Conservation (phyloP, 1,139 yeast species). For the Blastobotrys raffinosifermentans region DNA sequence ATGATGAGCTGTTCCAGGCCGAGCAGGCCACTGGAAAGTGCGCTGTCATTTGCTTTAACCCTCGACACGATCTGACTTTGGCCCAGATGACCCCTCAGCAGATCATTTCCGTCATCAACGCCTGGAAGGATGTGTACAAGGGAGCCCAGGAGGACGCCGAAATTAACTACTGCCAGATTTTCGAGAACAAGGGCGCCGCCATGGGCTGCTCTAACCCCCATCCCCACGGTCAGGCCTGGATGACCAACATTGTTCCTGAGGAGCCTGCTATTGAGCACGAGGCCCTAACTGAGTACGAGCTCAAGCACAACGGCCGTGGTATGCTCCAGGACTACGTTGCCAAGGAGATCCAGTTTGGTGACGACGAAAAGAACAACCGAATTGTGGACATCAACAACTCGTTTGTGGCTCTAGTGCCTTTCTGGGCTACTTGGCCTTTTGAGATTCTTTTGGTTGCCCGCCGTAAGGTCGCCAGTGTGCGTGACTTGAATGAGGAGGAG, state of each 20-base stretch:
- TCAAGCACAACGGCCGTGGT: constrained; percentile 41
- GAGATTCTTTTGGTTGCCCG: constrained; percentile 61
- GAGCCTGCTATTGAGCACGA: constrained; percentile 59
- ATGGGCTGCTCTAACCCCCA: constrained; percentile 85
- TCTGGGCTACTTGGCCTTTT: constrained; percentile 83
- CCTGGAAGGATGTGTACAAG: constrained; percentile 56
- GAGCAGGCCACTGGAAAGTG: constrained; percentile 65
- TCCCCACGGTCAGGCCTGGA: constrained; percentile 78
- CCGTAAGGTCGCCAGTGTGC: constrained; percentile 47
- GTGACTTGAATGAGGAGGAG: constrained; percentile 46
- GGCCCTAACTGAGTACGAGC: constrained; percentile 45
- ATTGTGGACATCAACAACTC: constrained; percentile 56
- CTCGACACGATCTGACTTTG: constrained; percentile 62
- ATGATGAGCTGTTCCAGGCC: constrained; percentile 46
- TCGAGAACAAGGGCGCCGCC: constrained; percentile 72
- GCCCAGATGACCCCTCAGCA: constrained; percentile 52
- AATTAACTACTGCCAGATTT: constrained; percentile 59
- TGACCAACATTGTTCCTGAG: constrained; percentile 58
- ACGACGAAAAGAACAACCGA: constrained; percentile 35
- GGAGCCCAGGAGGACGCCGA: constrained; percentile 39
- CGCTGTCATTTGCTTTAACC: constrained; percentile 67
- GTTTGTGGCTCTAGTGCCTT: constrained; percentile 68
- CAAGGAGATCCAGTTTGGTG: constrained; percentile 45
- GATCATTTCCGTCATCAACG: constrained; percentile 44
- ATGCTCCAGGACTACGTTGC: constrained; percentile 61